Conservation (phyloP, 2,329 filamentous ascomycete genomes). For the Bipolaris oryzae region DNA sequence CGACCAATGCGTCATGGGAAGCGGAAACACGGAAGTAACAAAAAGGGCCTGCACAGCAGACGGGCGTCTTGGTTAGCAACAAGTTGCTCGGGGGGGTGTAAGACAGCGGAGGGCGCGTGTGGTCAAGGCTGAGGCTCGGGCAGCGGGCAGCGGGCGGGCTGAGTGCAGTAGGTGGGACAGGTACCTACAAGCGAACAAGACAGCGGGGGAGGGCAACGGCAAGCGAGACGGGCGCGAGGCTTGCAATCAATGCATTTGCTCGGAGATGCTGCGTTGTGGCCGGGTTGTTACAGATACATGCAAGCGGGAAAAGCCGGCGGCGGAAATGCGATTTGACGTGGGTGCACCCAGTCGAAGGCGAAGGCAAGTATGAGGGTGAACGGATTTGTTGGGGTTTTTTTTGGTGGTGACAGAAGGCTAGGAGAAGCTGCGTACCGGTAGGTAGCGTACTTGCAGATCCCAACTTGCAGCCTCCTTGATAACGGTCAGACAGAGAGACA, state of each 20-base stretch:
- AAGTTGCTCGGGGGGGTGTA: constrained; percentile 11
- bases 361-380: too few species aligned
- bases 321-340: neutral
- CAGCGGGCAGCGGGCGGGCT: constrained; percentile 1
- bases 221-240: constrained; percentile 18
- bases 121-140: constrained; percentile 17
- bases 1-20: constrained; percentile 25
- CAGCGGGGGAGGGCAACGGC: constrained; percentile 19
- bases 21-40: constrained; percentile 17
- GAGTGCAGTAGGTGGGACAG: constrained; percentile 22
- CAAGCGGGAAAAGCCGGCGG: constrained; percentile 7
- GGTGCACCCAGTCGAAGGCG: constrained; percentile 1
- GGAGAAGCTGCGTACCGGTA: constrained; percentile 17
- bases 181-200: constrained; percentile 28
- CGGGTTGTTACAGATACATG: constrained; percentile 29
- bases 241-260: constrained; percentile 27
- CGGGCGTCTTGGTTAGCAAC: constrained; percentile 16
- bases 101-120: constrained; percentile 21
- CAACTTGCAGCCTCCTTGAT: constrained; percentile 11
- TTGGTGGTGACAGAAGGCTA: constrained; percentile 14
- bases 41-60: constrained; percentile 7
- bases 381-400: constrained; percentile 8
- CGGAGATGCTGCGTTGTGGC: neutral
- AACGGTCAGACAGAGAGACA: neutral
- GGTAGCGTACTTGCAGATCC: constrained; percentile 17